Evolutionary conservation across 2,329 filamentous ascomycete species (phyloP).

Genomic region (Acrocalymma vagum): DNA sequence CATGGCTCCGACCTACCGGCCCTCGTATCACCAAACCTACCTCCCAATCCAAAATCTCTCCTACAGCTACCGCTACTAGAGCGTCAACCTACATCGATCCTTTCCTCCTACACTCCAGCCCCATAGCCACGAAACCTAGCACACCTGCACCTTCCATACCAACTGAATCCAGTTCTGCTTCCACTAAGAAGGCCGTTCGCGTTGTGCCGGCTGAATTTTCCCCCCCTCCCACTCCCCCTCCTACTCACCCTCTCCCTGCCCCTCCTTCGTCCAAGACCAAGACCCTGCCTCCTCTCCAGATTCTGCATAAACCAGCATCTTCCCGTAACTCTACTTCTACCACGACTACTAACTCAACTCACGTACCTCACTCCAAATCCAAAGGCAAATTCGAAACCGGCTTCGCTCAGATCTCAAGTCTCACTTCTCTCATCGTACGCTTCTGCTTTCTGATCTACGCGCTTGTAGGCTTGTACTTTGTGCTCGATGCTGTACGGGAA

Average conservation of each 20-base stretch:
- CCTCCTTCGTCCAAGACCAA: too few species aligned
- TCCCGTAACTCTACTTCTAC: too few species aligned
- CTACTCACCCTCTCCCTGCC: background rate
- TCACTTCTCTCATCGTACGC: slow-evolving; percentile 23
- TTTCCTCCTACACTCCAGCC: slow-evolving; percentile 20
- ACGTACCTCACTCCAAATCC: too few species aligned
- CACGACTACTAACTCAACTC: too few species aligned
- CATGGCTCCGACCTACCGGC: slow-evolving; percentile 30
- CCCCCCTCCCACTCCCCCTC: background rate
- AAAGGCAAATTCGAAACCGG: slow-evolving; percentile 30
- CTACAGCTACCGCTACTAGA: background rate
- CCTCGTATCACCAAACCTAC: slow-evolving; percentile 25
- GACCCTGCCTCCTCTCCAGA: too few species aligned
- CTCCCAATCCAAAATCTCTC: slow-evolving; percentile 6
- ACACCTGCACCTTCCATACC: slow-evolving; percentile 12
- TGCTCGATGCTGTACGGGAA: slow-evolving; percentile 35
- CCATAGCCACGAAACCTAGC: slow-evolving; percentile 2
- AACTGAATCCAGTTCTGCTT: slow-evolving; percentile 13
- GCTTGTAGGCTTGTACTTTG: slow-evolving; percentile 36
- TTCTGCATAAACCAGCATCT: too few species aligned
- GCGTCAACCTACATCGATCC: slow-evolving; percentile 25
- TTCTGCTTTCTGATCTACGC: slow-evolving; percentile 29
- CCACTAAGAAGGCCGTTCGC: slow-evolving; percentile 19
- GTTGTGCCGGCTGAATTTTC: too few species aligned
- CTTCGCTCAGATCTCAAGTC: slow-evolving; percentile 27